phyloP scores from a whole-genome alignment of 2,329 filamentous ascomycete species.

The Hyphodiscus sp. region DNA sequence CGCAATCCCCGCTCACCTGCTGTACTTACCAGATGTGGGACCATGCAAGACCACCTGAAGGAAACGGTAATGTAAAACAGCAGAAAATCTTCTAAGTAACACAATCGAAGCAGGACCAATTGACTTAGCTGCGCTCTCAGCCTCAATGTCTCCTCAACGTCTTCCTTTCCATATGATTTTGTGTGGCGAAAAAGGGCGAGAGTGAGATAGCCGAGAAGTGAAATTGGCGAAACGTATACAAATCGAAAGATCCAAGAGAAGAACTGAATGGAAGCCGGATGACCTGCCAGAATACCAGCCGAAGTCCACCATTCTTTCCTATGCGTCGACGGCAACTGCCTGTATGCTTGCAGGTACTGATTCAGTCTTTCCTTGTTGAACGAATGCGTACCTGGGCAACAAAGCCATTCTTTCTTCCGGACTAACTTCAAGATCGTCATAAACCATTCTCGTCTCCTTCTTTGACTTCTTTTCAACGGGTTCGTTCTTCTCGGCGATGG shows the following conservation, averaged over 20 bases:
- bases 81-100: conserved; percentile 9
- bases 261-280: conserved; percentile 15
- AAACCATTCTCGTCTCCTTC: conserved; percentile 71
- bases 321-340: conserved; percentile 21
- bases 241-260: conserved; percentile 11
- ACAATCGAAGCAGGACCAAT: conserved; percentile 16
- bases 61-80: conserved; percentile 20
- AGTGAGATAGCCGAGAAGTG: conserved; percentile 1
- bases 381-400: conserved; percentile 68
- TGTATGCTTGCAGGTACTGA: conserved; percentile 24
- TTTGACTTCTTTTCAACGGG: conserved; percentile 56
- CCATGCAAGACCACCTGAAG: conserved; percentile 7
- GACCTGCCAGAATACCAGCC: conserved; percentile 14
- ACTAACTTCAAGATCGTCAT: conserved; percentile 71
- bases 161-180: conserved; percentile 4
- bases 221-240: neutral
- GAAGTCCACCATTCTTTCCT: conserved; percentile 1
- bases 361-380: conserved; percentile 36
- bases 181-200: neutral
- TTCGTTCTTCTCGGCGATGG: conserved; percentile 29
- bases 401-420: conserved; percentile 86
- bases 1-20: conserved; percentile 5
- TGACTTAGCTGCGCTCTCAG: conserved; percentile 26
- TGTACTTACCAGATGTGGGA: conserved; percentile 16
- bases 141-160: conserved; percentile 6